Conservation (phyloP, 1,139 yeast species). For the Taphrina populina region DNA sequence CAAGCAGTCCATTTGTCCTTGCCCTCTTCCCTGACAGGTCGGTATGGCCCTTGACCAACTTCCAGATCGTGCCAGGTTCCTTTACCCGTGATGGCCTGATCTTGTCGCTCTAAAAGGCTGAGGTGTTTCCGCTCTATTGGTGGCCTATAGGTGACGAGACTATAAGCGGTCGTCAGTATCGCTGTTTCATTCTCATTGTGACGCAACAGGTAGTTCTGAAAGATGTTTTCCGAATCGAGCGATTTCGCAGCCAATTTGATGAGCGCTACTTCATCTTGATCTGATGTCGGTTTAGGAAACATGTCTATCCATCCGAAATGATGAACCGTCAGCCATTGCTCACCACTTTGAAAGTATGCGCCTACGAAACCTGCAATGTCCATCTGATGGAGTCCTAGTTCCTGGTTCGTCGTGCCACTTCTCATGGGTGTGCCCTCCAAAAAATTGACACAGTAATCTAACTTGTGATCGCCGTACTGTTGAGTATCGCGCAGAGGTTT, state of each 20-base stretch:
- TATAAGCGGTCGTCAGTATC: constrained; percentile 11
- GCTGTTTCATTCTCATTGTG: neutral
- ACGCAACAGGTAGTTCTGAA: constrained; percentile 4
- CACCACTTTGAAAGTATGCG: constrained; percentile 5
- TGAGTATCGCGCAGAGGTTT: constrained; percentile 2
- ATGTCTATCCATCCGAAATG: constrained; percentile 27
- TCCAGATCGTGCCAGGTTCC: constrained; percentile 16
- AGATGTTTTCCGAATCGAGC: constrained; percentile 5
- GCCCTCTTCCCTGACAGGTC: constrained; percentile 9
- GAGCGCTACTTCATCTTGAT: neutral
- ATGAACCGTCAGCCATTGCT: constrained; percentile 15
- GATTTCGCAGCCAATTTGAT: constrained; percentile 10
- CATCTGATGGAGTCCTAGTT: constrained; percentile 1
- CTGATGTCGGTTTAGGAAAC: constrained; percentile 22
- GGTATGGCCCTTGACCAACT: constrained; percentile 6
- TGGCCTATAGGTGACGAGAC: constrained; percentile 2
- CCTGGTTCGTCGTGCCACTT: constrained; percentile 3
- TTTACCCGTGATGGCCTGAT: constrained; percentile 8
- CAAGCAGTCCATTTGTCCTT: constrained; percentile 4
- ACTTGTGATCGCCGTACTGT: constrained; percentile 6
- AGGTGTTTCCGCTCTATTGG: constrained; percentile 11
- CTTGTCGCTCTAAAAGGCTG: constrained; percentile 3
- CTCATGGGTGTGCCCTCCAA: constrained; percentile 1
- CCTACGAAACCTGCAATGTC: constrained; percentile 2
- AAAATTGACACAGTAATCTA: constrained; percentile 4